Conservation (phyloP, 176 grass and related monocot species). For the Cenchrus fungigraminus region DNA sequence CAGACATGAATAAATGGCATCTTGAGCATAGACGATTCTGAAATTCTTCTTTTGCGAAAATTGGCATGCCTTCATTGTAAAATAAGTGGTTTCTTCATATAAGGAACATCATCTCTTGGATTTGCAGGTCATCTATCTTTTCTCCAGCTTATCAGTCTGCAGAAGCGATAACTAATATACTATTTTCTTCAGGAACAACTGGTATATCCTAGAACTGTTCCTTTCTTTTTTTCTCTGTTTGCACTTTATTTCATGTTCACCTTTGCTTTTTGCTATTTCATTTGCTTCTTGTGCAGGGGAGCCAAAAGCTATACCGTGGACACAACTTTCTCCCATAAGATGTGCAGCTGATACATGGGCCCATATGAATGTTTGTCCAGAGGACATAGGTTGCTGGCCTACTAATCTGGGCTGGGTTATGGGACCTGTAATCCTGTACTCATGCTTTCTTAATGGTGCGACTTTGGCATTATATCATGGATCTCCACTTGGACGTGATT, state of each 20-base stretch:
- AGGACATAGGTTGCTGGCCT: slow-evolving; percentile 82
- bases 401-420: slow-evolving; percentile 98
- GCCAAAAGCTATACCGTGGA: slow-evolving; percentile 97
- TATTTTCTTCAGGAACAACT: slow-evolving; percentile 99
- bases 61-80: neutral
- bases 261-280: slow-evolving; percentile 11
- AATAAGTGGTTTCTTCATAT: slow-evolving; percentile 5
- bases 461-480: slow-evolving; percentile 89
- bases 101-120: slow-evolving; percentile 21
- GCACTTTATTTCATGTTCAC: neutral
- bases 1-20: neutral
- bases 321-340: slow-evolving; percentile 84
- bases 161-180: slow-evolving; percentile 72
- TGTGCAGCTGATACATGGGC: slow-evolving; percentile 75
- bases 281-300: slow-evolving; percentile 67
- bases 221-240: slow-evolving; percentile 15
- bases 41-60: no score
- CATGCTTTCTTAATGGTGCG: slow-evolving; percentile 72
- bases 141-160: slow-evolving; percentile 72
- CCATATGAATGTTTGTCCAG: slow-evolving; percentile 69
- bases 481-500: slow-evolving; percentile 84
- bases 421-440: slow-evolving; percentile 79
- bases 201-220: slow-evolving; percentile 39
- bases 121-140: slow-evolving; percentile 60
- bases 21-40: neutral